Evolutionary conservation across 2,329 filamentous ascomycete species (phyloP), one percentile per base, ranked within the genome.

Genomic region (Trichoderma oligosporum): DNA sequence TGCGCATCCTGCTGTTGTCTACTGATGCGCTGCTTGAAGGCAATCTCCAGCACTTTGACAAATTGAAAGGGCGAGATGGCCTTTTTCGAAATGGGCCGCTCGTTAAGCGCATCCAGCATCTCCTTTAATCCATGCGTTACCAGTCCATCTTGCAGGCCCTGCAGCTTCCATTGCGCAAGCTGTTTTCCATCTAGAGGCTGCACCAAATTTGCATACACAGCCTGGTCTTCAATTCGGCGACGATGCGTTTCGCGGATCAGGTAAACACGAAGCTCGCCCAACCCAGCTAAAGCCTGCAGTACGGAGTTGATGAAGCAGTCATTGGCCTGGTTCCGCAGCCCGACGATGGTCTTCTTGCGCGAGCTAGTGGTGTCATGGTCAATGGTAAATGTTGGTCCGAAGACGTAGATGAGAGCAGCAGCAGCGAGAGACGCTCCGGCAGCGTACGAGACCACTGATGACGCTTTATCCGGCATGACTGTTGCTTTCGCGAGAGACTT

Each of bases 251-350:
- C 93, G 64, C 91, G 84, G 68, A 97, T 97, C 61, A 99, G 78
- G 74, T 97, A 99, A 64, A 94, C 74, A 62, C 94, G 86, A 68
- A 99, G 78, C 70, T 97, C 91, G 48, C 88, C 89, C 29, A 97
- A 78, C 2, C 94, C 94, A 12, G 94, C 93, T 41, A 99, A 81
- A 7, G 91, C 91, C 76, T 99, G 94, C 33, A 99, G 82, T 18
- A 96, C 88, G 22, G 91, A 96, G 74, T 99, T 99, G 77, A 97
- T 97, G 74, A 93, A 94, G 77, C 89, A 94, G 73, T 94, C 94
- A 73, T 99, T 99, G 64, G 93, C 94, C 7, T 90, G 86, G 73
- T 99, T 99, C 53, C 81, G 79, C 57, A 97, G 80, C 36, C 94
- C 94, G 56, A 97, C 91, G 41, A 95, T 89, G 59, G 89, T 89